These are phyloP conservation scores for Torulaspora gathmanii DNA, from an alignment of 805 yeast species.

Conservation along the genomic window DNA sequence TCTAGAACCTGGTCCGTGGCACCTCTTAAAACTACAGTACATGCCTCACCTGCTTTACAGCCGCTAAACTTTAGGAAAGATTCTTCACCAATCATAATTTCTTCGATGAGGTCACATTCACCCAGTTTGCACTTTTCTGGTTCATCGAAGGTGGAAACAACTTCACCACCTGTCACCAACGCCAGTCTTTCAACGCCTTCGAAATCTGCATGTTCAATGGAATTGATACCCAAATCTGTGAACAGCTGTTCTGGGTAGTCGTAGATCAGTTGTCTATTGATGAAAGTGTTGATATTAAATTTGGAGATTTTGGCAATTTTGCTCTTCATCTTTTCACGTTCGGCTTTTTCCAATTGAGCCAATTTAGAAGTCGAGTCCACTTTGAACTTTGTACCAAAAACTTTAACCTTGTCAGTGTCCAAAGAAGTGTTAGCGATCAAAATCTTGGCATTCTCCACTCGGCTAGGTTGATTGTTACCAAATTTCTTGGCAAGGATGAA, in stretches of 20 bases:
- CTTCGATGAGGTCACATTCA: constrained; percentile 84
- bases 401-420: constrained; percentile 96
- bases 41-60: constrained; percentile 90
- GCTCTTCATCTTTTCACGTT: constrained; percentile 83
- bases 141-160: constrained; percentile 89
- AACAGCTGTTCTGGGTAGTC: constrained; percentile 97
- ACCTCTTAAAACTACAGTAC: constrained; percentile 92
- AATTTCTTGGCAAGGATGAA: constrained; percentile 86
- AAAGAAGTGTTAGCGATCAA: constrained; percentile 91
- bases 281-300: constrained; percentile 83
- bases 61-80: constrained; percentile 90
- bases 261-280: constrained; percentile 93
- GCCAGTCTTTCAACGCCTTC: constrained; percentile 97
- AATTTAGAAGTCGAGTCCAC: constrained; percentile 92
- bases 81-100: constrained; percentile 89
- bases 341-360: constrained; percentile 92
- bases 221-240: constrained; percentile 78
- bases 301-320: constrained; percentile 86
- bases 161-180: constrained; percentile 96
- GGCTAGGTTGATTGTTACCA: constrained; percentile 92
- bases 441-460: constrained; percentile 74
- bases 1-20: constrained; percentile 96
- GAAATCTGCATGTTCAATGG: constrained; percentile 97
- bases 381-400: constrained; percentile 95
- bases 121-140: constrained; percentile 86